Evolutionary conservation across 1,139 yeast genomes (phyloP).

Genomic region (Debaryomyces sp.): DNA sequence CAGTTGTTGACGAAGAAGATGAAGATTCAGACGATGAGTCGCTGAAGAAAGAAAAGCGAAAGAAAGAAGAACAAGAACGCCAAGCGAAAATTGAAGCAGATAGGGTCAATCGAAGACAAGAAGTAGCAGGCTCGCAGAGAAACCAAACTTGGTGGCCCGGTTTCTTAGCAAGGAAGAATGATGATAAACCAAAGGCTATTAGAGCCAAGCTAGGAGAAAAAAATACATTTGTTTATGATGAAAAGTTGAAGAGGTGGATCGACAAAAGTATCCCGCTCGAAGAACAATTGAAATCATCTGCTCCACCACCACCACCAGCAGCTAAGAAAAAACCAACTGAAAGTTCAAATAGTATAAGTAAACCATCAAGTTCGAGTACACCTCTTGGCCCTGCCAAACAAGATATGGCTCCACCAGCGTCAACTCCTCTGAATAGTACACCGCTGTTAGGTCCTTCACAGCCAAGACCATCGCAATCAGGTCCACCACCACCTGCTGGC

Average conservation of each 20-base stretch:
- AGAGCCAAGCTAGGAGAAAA: conserved; percentile 87
- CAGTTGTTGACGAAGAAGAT: conserved; percentile 49
- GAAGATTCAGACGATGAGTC: conserved; percentile 40
- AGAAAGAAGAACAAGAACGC: conserved; percentile 16
- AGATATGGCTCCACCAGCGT: conserved; percentile 5
- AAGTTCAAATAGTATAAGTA: conserved; percentile 7
- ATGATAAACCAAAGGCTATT: conserved; percentile 72
- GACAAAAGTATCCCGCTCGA: conserved; percentile 69
- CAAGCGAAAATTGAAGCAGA: conserved; percentile 15
- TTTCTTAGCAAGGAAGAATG: conserved; percentile 26
- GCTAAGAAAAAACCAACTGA: conserved; percentile 33
- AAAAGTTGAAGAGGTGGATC: conserved; percentile 85
- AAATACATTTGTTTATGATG: conserved; percentile 77
- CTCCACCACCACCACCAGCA: conserved; percentile 78
- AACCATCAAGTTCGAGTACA: conserved; percentile 14
- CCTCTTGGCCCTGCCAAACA: conserved; percentile 10
- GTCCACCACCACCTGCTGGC: conserved; percentile 12
- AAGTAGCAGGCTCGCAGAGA: conserved; percentile 15
- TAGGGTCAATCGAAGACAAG: conserved; percentile 17
- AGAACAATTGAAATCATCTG: conserved; percentile 62
- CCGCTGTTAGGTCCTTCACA: conserved; percentile 2
- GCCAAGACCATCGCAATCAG: conserved; percentile 12
- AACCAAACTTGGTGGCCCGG: conserved; percentile 42
- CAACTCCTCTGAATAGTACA: conserved; percentile 4
- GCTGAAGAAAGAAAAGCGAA: conserved; percentile 14